These are phyloP conservation scores for Flaveria floridana DNA, from an alignment of 140 eudicot species.

Conservation along the genomic window DNA sequence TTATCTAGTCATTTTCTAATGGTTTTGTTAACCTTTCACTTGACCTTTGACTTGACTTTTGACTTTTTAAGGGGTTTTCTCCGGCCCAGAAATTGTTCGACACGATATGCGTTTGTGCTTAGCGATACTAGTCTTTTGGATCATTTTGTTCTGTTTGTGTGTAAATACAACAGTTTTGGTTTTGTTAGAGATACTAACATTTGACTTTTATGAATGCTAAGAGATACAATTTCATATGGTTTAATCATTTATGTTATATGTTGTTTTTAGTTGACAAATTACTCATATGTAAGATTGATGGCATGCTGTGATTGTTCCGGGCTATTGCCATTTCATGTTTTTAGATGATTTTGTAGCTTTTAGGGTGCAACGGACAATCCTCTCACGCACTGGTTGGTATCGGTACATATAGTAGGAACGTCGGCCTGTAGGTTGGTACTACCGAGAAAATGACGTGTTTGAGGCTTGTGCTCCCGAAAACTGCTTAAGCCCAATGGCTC, in stretches of 20 bases:
- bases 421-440: no score
- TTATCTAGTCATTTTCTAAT: constrained; percentile 13
- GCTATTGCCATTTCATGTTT: background rate
- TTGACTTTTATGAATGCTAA: constrained; percentile 4
- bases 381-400: no score
- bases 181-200: constrained; percentile 18
- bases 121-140: background rate
- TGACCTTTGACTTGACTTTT: constrained; percentile 18
- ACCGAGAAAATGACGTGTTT: no score
- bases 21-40: constrained; percentile 14
- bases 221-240: background rate
- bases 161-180: constrained; percentile 6
- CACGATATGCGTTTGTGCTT: background rate
- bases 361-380: no score
- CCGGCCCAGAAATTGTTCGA: constrained; percentile 13
- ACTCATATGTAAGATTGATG: constrained; percentile 2
- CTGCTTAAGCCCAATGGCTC: no score
- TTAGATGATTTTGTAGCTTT: no score
- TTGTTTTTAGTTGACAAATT: constrained; percentile 16
- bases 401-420: no score
- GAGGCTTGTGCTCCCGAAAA: no score
- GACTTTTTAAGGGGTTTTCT: background rate
- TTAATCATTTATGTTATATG: constrained; percentile 1
- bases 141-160: constrained; percentile 12
- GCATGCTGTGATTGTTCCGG: background rate